phyloP scores from a whole-genome alignment of 768 basidiomycete species.

The Boletus pseudopeckii region DNA sequence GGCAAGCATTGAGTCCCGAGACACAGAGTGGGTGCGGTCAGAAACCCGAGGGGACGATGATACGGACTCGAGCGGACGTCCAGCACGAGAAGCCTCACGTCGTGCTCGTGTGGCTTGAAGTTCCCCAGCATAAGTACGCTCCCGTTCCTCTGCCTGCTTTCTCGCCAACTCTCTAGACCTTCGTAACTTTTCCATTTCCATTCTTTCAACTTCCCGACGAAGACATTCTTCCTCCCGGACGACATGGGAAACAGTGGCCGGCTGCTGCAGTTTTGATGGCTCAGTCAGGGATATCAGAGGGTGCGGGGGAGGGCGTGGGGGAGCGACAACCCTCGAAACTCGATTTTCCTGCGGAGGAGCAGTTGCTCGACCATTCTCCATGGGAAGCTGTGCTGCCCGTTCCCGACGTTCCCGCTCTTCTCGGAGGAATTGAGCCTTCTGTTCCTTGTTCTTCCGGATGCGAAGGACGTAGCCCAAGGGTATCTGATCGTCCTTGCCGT shows the following conservation, averaged over 20 bases:
- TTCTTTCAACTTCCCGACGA: constrained; percentile 46
- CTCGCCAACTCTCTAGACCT: constrained; percentile 34
- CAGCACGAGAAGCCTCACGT: constrained; percentile 55
- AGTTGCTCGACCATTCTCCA: constrained; percentile 33
- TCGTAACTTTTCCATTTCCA: constrained; percentile 50
- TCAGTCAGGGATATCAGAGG: constrained; percentile 18
- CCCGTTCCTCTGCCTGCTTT: constrained; percentile 47
- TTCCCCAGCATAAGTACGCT: constrained; percentile 54
- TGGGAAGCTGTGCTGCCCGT: constrained; percentile 29
- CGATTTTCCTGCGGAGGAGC: constrained; percentile 7
- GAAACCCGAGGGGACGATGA: constrained; percentile 19
- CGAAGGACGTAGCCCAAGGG: constrained; percentile 70
- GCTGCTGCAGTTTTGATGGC: constrained; percentile 4
- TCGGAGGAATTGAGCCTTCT: constrained; percentile 64
- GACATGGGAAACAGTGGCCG: constrained; percentile 2
- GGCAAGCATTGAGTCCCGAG: constrained; percentile 35
- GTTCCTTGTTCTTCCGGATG: constrained; percentile 67
- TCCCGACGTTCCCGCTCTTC: constrained; percentile 55
- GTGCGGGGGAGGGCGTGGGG: constrained; percentile 14
- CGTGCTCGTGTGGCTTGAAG: constrained; percentile 58
- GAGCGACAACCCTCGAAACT: constrained; percentile 12
- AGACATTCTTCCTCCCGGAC: constrained; percentile 42
- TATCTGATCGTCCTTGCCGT: constrained; percentile 60
- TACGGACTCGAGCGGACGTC: constrained; percentile 29
- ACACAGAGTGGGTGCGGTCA: constrained; percentile 36